Percentiles rank a stretch among this genome's conserved stretches.
These are phyloP conservation scores for Leucocoprinus sp. DNA, from an alignment of 768 basidiomycete species.

Conservation along the genomic window DNA sequence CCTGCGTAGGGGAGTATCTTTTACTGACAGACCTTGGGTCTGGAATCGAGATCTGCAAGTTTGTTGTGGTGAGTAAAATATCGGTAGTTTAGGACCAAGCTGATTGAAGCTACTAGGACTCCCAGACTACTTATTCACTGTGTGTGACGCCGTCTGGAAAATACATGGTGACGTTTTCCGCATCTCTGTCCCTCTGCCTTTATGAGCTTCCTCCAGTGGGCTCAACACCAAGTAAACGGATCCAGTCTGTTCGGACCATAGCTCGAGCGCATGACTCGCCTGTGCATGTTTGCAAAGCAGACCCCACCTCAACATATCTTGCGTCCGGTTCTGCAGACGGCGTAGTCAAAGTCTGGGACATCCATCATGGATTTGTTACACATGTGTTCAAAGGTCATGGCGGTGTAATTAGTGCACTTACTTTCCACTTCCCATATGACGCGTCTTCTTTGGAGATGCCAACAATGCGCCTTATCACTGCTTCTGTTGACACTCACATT, in stretches of 20 bases:
- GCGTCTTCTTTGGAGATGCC: constrained; percentile 39
- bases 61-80: constrained; percentile 62
- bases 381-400: constrained; percentile 96
- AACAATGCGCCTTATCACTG: constrained; percentile 79
- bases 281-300: constrained; percentile 79
- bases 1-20: constrained; percentile 82
- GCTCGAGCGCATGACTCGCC: constrained; percentile 89
- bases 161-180: constrained; percentile 73
- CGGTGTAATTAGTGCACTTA: constrained; percentile 89
- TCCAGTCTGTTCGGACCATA: constrained; percentile 68
- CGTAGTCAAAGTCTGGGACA: constrained; percentile 95
- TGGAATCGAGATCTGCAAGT: constrained; percentile 71
- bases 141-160: constrained; percentile 70
- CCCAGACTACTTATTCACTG: constrained; percentile 76
- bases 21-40: constrained; percentile 72
- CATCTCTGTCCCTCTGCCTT: constrained; percentile 72
- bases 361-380: constrained; percentile 78
- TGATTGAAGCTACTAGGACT: constrained; percentile 46
- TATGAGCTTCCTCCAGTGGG: constrained; percentile 63
- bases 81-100: constrained; percentile 4
- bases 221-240: constrained; percentile 33
- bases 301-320: constrained; percentile 82
- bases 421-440: constrained; percentile 73
- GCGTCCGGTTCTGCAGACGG: constrained; percentile 97
- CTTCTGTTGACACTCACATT: constrained; percentile 85